Conservation (phyloP, 345 rosid genomes). For the Boechera divaricarpa region DNA sequence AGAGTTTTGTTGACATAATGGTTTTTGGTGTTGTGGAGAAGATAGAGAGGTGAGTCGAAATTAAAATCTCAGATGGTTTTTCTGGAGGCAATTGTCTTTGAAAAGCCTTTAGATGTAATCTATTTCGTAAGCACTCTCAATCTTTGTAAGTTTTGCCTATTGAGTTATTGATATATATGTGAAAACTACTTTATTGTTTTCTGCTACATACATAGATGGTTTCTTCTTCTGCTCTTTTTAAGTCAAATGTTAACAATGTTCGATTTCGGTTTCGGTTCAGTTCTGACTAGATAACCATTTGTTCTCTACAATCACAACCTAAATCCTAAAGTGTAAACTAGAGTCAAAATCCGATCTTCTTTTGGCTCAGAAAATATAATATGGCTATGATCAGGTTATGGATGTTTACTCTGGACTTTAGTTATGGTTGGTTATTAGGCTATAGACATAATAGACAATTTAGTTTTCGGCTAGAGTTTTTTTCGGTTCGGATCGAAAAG, state of each 20-base stretch:
- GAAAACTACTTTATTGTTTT: constrained; percentile 33
- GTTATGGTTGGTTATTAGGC: too few relatives aligned
- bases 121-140: constrained; percentile 25
- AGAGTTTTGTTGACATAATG: constrained; percentile 39
- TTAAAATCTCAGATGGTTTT: constrained; percentile 11
- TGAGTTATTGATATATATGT: constrained; percentile 36
- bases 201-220: constrained; percentile 6
- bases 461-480: too few relatives aligned
- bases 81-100: constrained; percentile 17
- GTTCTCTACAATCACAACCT: background rate
- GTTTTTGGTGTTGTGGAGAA: constrained; percentile 37
- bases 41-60: constrained; percentile 25
- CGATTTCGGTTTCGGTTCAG: background rate
- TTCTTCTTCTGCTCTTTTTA: constrained; percentile 2
- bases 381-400: too few relatives aligned
- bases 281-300: background rate
- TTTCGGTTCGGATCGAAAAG: background rate
- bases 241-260: background rate
- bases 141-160: constrained; percentile 50
- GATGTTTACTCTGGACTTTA: too few relatives aligned
- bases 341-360: too few relatives aligned
- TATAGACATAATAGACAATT: too few relatives aligned
- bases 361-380: too few relatives aligned
- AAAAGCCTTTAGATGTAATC: constrained; percentile 1
- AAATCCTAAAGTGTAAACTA: background rate